These are phyloP conservation scores for Colletotrichum tropicale DNA, from an alignment of 2,329 filamentous ascomycete genomes.

Conservation along the genomic window DNA sequence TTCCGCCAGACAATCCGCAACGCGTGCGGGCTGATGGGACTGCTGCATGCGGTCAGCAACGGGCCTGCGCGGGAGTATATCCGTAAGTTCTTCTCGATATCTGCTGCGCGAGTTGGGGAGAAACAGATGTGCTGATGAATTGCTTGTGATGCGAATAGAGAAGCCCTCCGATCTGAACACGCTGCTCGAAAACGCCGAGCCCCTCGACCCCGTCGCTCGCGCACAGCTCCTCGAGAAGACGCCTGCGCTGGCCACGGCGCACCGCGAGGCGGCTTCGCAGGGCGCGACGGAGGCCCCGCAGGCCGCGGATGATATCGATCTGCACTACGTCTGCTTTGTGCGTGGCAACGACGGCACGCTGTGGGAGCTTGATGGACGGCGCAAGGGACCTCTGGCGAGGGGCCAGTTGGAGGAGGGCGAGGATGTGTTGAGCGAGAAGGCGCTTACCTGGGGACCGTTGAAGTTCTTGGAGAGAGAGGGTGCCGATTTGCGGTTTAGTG, in stretches of 20 bases:
- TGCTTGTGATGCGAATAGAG: slow-evolving; percentile 35
- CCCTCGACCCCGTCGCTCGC: slow-evolving; percentile 68
- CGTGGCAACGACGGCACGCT: slow-evolving; percentile 69
- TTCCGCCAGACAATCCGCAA: slow-evolving; percentile 95
- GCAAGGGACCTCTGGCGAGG: slow-evolving; percentile 60
- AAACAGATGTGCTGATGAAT: background rate
- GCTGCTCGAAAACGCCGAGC: slow-evolving; percentile 73
- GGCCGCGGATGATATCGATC: slow-evolving; percentile 82
- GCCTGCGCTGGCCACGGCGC: slow-evolving; percentile 75
- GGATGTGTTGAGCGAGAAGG: slow-evolving; percentile 77
- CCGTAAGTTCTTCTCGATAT: slow-evolving; percentile 35
- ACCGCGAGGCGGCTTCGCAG: slow-evolving; percentile 74
- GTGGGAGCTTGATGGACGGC: slow-evolving; percentile 65
- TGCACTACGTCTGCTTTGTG: slow-evolving; percentile 96
- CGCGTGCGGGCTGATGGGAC: slow-evolving; percentile 87
- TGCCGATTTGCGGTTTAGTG: slow-evolving; percentile 63
- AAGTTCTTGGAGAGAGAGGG: slow-evolving; percentile 62
- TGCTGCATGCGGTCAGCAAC: slow-evolving; percentile 84
- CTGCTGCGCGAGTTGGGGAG: background rate
- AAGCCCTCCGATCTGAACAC: slow-evolving; percentile 61
- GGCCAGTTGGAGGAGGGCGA: slow-evolving; percentile 64
- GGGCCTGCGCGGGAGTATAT: slow-evolving; percentile 71
- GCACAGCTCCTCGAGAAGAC: slow-evolving; percentile 80
- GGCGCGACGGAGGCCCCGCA: slow-evolving; percentile 82
- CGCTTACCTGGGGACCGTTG: slow-evolving; percentile 70